Base-by-base conservation (phyloP, 495 filamentous ascomycete genomes). In the Penicillium steckii region DNA sequence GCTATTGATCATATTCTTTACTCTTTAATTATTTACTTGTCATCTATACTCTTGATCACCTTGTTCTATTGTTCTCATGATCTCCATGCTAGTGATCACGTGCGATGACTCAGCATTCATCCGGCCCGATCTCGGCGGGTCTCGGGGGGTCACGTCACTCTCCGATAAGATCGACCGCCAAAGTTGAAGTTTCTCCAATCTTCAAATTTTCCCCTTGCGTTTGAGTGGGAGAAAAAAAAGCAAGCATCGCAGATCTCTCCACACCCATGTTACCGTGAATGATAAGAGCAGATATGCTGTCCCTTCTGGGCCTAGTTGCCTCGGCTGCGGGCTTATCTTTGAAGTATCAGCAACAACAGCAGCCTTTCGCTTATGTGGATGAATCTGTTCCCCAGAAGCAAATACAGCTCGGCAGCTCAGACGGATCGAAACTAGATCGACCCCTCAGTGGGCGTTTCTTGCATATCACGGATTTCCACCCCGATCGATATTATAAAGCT, bases 391-490 rank as follows among this genome's bases (percentile, higher is more conserved):
- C 15, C 33, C 33, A 3, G 32, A 35, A 13, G 4, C 32, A n/a
- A 15, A 35, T 15, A 35, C 32, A 35, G n/a, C n/a, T n/a, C n/a
- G n/a, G n/a, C n/a, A n/a, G n/a, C n/a, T 13, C 33, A 37, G 33
- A 1, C 33, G n/a, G n/a, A 37, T 32, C 29, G 5, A 32, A 9
- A 37, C 7, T 2, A 6, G 33, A 9, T 15, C 35, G 18, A 19
- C 4, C 4, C 12, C 60, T 71, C 15, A 63, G 60, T 7, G 94
- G 94, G 58, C 81, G 85, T 60, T 98, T 98, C 71, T 75, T 98
- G 55, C 94, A 98, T 70, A 90, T 98, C 45, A 96, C 94, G 67
- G 94, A 98, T 70, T 70, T 97, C 52, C 94, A 97, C 63, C 90
- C 91, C 47, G 94, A 98, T 66, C 79, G 77, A 13, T 86, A 87